Percentiles rank a stretch among this genome's conserved stretches.
These are phyloP conservation scores for Neohortaea acidophila DNA, from an alignment of 495 filamentous ascomycete species.

Conservation along the genomic window DNA sequence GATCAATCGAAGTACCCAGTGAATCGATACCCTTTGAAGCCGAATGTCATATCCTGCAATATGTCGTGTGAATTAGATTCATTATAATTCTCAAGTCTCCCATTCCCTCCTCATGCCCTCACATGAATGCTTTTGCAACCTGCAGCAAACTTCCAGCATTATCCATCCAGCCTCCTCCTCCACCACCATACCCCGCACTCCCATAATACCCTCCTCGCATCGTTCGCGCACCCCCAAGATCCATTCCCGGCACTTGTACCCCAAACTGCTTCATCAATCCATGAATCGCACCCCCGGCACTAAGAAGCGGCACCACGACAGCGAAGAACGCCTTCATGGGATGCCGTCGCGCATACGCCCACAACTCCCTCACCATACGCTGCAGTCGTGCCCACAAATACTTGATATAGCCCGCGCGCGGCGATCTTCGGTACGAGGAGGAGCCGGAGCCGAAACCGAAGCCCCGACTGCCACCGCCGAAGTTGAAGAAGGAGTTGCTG, in stretches of 20 bases:
- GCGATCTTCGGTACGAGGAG: slow-evolving; percentile 52
- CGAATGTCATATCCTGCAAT: no score
- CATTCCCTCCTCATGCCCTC: slow-evolving; percentile 3
- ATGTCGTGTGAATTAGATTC: no score
- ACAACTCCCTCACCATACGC: slow-evolving; percentile 56
- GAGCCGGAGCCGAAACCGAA: slow-evolving; percentile 18
- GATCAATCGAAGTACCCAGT: slow-evolving; percentile 44
- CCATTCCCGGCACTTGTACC: slow-evolving; percentile 46
- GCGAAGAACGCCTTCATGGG: slow-evolving; percentile 74
- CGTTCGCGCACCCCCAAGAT: slow-evolving; percentile 33
- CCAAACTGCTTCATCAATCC: slow-evolving; percentile 61
- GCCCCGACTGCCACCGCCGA: slow-evolving; percentile 2
- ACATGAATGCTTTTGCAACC: slow-evolving; percentile 26
- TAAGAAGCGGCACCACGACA: slow-evolving; percentile 69
- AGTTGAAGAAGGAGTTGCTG: slow-evolving; percentile 3
- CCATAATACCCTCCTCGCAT: slow-evolving; percentile 23
- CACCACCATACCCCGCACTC: slow-evolving; percentile 22
- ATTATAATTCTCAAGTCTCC: no score
- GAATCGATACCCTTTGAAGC: no score
- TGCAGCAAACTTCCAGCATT: slow-evolving; percentile 22
- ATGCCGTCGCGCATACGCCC: slow-evolving; percentile 58
- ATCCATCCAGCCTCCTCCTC: slow-evolving; percentile 18
- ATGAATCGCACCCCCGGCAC: slow-evolving; percentile 54
- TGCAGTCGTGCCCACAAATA: slow-evolving; percentile 55
- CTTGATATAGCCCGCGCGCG: slow-evolving; percentile 59